Base-by-base conservation (phyloP, 1,284 basidiomycete species). In the Cystobasidiaceae sp. region DNA sequence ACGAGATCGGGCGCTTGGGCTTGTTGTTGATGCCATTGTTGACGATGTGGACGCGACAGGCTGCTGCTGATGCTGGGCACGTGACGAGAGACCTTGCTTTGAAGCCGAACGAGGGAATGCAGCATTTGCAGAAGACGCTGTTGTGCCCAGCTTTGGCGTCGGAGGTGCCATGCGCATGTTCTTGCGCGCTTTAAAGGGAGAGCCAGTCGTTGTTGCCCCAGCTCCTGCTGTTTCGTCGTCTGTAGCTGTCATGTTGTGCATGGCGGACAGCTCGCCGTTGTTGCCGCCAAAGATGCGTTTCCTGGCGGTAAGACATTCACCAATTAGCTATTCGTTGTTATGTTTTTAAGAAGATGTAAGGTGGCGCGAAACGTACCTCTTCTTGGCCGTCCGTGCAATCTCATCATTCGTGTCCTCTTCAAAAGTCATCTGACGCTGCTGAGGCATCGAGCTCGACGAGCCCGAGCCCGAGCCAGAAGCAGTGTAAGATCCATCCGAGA, bases 161-260 rank as follows among this genome's bases (percentile, higher is more conserved):
- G 61, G 61, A 23, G 51, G 61, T n/a, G 60, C 60, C 41, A 52
- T 62, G 23, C 60, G 60, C 60, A 52, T 51, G 28, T 62, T 62
- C 60, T 62, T 62, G 13, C 60, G 23, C 27, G 30, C 33, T 33
- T 62, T 62, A 7, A 50, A 17, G 1, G 60, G 60, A 2, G 60
- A 62, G 33, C 50, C 60, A n/a, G 60, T 30, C 2, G 37, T 23
- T 30, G 41, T 41, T 11, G 41, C 41, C 1, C 44, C 54, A 17
- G 50, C 41, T 13, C 21, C 50, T 39, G 50, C 50, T 25, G 50
- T 52, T 11, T 52, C 28, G 32, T 52, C 41, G 4, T 32, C 50
- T 33, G 50, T 23, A 17, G 41, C 54, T 19, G 54, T n/a, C 44
- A n/a, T n/a, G n/a, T n/a, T n/a, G n/a, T n/a, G n/a, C n/a, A n/a